Percentiles rank a stretch among this genome's conserved stretches.
Evolutionary conservation across 2,329 filamentous ascomycete genomes (phyloP).

Genomic region (Cercospora sp.): DNA sequence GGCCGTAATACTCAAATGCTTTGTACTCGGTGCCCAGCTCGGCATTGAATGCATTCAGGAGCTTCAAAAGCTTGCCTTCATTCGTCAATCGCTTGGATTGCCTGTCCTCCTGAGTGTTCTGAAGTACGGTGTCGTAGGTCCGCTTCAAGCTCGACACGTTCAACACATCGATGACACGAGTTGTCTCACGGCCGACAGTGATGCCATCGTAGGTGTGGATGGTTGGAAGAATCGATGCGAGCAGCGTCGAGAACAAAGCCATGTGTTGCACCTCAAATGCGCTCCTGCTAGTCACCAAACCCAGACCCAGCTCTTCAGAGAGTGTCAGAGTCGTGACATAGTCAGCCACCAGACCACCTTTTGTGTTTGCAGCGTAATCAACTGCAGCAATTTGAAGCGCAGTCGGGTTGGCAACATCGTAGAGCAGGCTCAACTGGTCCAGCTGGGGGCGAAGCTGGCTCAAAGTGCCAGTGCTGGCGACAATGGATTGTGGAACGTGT

Average conservation of each 20-base stretch:
- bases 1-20: constrained; percentile 91
- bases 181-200: constrained; percentile 76
- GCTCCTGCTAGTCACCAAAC: constrained; percentile 79
- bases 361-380: constrained; percentile 68
- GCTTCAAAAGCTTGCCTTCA: constrained; percentile 68
- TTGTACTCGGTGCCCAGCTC: constrained; percentile 92
- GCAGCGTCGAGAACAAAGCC: constrained; percentile 79
- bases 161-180: constrained; percentile 78
- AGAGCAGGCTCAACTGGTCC: constrained; percentile 88
- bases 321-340: constrained; percentile 78
- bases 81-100: constrained; percentile 62
- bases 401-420: constrained; percentile 87
- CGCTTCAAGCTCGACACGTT: constrained; percentile 69
- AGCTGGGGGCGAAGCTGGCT: constrained; percentile 77
- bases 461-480: constrained; percentile 82
- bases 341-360: constrained; percentile 76
- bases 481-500: constrained; percentile 84
- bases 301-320: constrained; percentile 87
- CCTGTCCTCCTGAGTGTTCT: constrained; percentile 56
- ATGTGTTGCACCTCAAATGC: constrained; percentile 94
- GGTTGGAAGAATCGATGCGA: constrained; percentile 76
- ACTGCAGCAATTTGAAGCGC: constrained; percentile 89
- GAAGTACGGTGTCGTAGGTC: constrained; percentile 66
- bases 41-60: constrained; percentile 76
- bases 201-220: constrained; percentile 79